Evolutionary conservation across 345 rosid genomes (phyloP).

Genomic region (Raphanus raphanistrum): DNA sequence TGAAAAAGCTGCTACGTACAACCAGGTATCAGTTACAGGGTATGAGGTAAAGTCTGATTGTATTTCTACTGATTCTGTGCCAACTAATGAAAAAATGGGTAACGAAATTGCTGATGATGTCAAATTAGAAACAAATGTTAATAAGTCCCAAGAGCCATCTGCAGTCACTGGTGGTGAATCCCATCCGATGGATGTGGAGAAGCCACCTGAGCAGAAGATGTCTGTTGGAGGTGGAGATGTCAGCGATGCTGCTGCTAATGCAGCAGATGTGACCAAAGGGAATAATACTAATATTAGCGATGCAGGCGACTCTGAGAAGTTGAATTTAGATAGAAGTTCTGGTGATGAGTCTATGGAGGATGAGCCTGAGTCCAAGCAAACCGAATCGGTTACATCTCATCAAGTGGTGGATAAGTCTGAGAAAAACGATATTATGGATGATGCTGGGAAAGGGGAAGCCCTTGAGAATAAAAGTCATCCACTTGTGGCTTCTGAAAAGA

Average conservation of each 20-base stretch:
- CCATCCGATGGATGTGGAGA: constrained; percentile 90
- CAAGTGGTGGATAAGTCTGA: constrained; percentile 56
- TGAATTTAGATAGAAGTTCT: constrained; percentile 94
- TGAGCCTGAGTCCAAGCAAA: constrained; percentile 72
- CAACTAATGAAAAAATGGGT: constrained; percentile 97
- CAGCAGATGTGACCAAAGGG: constrained; percentile 69
- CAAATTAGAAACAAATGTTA: constrained; percentile 91
- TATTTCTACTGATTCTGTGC: constrained; percentile 97
- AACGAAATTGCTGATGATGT: constrained; percentile 92
- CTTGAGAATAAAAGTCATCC: constrained; percentile 44
- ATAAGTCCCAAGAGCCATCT: constrained; percentile 76
- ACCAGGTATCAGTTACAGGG: constrained; percentile 98
- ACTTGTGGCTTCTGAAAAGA: constrained; percentile 59
- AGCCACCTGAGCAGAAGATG: constrained; percentile 44
- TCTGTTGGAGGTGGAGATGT: constrained; percentile 70
- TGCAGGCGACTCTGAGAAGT: constrained; percentile 81
- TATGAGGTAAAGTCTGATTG: constrained; percentile 98
- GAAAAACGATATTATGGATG: constrained; percentile 31
- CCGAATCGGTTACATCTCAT: constrained; percentile 63
- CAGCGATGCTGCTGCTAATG: constrained; percentile 60
- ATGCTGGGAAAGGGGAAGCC: constrained; percentile 38
- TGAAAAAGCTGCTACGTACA: constrained; percentile 59
- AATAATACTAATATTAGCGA: constrained; percentile 52
- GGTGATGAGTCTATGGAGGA: constrained; percentile 99
- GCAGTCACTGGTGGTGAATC: constrained; percentile 72